phyloP scores from a whole-genome alignment of 768 basidiomycete genomes.

The Leccinum rimulosum region DNA sequence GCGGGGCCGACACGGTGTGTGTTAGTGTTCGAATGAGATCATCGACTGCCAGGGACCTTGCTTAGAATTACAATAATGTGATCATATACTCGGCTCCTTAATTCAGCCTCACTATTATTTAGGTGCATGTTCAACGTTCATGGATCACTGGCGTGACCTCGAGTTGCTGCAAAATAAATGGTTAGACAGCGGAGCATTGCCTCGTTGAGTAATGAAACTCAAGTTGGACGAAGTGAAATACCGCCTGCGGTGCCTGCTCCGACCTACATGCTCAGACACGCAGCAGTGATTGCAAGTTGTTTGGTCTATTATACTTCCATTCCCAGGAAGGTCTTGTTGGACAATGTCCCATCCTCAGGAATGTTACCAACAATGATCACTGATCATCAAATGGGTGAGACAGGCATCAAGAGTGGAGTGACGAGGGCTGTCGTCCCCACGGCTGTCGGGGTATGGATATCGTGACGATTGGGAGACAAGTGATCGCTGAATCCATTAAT shows the following conservation, averaged over 20 bases:
- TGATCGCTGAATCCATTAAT: background rate
- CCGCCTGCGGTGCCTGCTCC: background rate
- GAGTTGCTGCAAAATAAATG: no score
- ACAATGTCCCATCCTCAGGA: no score
- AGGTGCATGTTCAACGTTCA: no score
- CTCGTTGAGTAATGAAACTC: background rate
- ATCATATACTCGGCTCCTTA: no score
- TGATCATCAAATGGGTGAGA: no score
- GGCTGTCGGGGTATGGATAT: background rate
- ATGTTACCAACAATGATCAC: no score
- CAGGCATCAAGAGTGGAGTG: background rate
- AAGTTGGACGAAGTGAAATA: background rate
- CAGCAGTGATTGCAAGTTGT: background rate
- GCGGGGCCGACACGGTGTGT: no score
- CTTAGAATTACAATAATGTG: no score
- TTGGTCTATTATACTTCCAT: background rate
- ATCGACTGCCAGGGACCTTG: no score
- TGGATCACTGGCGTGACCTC: background rate
- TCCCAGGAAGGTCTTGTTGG: background rate
- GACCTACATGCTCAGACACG: background rate
- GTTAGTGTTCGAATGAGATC: no score
- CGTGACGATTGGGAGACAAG: background rate
- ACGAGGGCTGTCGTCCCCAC: background rate
- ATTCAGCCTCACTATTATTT: no score
- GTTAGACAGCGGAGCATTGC: no score